These are phyloP conservation scores for Nematocida sp. DNA, from an alignment of 371 early-diverging fungal genomes.

Conservation along the genomic window DNA sequence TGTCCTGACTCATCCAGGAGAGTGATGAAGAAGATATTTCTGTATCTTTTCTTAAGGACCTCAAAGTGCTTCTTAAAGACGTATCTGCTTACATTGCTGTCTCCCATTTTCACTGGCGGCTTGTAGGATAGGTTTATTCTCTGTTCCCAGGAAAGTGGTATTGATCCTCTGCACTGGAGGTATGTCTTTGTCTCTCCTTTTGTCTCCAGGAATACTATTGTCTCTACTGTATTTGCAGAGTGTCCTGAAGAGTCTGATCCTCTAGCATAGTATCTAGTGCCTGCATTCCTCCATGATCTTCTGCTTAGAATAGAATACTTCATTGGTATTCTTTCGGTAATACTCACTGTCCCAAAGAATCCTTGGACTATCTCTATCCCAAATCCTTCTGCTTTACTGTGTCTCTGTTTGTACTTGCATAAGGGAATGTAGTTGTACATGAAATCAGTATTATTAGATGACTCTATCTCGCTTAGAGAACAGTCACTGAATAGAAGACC, in stretches of 20 bases:
- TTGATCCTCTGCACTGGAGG: constrained; percentile 80
- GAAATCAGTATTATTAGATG: constrained; percentile 56
- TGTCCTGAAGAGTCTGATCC: constrained; percentile 90
- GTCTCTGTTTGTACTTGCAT: constrained; percentile 43
- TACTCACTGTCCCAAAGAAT: constrained; percentile 45
- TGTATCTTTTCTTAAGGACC: constrained; percentile 49
- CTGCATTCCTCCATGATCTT: constrained; percentile 82
- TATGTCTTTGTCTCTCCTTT: constrained; percentile 62
- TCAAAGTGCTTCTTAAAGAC: constrained; percentile 48
- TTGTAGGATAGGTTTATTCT: constrained; percentile 77
- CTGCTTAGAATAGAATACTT: constrained; percentile 70
- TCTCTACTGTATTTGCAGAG: constrained; percentile 94
- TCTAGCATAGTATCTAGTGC: constrained; percentile 84
- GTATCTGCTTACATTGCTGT: constrained; percentile 13
- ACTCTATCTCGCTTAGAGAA: background rate
- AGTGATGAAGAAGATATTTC: constrained; percentile 55
- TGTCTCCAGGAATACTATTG: constrained; percentile 63
- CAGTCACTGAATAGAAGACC: constrained; percentile 52
- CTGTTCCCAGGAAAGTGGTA: constrained; percentile 87
- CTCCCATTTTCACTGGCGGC: constrained; percentile 66
- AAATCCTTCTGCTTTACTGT: background rate
- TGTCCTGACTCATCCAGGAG: constrained; percentile 55
- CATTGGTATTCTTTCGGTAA: constrained; percentile 7
- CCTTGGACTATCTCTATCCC: constrained; percentile 59
- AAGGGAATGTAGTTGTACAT: constrained; percentile 59